Evolutionary conservation across 495 filamentous ascomycete genomes (phyloP).

Genomic region (Aspergillus campestris): DNA sequence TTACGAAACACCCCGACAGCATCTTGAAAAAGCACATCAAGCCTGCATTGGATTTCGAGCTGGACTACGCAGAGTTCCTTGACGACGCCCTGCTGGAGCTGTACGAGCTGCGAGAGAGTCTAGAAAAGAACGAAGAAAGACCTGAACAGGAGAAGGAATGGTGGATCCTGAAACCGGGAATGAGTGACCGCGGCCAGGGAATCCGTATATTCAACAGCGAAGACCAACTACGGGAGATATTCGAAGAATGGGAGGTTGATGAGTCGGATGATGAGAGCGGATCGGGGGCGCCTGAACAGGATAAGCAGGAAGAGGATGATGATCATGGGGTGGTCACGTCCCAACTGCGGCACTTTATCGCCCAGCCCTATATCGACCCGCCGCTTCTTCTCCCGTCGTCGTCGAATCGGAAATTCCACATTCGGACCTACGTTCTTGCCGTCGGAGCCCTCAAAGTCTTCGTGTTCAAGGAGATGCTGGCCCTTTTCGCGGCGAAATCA

Average conservation of each 20-base stretch:
- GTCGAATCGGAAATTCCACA: slow-evolving; percentile 82
- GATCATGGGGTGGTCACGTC: slow-evolving; percentile 64
- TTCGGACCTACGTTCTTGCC: slow-evolving; percentile 81
- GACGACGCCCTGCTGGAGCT: slow-evolving; percentile 88
- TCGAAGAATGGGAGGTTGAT: slow-evolving; percentile 77
- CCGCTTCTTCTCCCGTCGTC: slow-evolving; percentile 65
- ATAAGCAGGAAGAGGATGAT: slow-evolving; percentile 19
- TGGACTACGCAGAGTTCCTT: slow-evolving; percentile 94
- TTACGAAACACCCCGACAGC: slow-evolving; percentile 69
- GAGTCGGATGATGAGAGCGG: slow-evolving; percentile 37
- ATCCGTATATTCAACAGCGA: slow-evolving; percentile 81
- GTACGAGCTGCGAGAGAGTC: slow-evolving; percentile 71
- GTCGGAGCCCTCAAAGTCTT: slow-evolving; percentile 71
- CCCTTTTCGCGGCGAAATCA: slow-evolving; percentile 69
- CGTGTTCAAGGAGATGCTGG: slow-evolving; percentile 84
- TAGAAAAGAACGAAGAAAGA: slow-evolving; percentile 52
- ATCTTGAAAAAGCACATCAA: slow-evolving; percentile 61
- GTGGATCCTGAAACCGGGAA: slow-evolving; percentile 97
- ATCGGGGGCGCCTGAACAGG: slow-evolving; percentile 25
- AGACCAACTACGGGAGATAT: slow-evolving; percentile 71
- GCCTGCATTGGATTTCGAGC: slow-evolving; percentile 71
- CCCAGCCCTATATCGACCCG: slow-evolving; percentile 89
- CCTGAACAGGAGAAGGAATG: slow-evolving; percentile 57
- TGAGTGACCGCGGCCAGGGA: slow-evolving; percentile 93
- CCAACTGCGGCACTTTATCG: slow-evolving; percentile 91